A percentile compares a stretch with the other conserved stretches of the same genome.
These are phyloP conservation scores for Sclerotinia borealis DNA, from an alignment of 2,329 filamentous ascomycete species.

Conservation along the genomic window DNA sequence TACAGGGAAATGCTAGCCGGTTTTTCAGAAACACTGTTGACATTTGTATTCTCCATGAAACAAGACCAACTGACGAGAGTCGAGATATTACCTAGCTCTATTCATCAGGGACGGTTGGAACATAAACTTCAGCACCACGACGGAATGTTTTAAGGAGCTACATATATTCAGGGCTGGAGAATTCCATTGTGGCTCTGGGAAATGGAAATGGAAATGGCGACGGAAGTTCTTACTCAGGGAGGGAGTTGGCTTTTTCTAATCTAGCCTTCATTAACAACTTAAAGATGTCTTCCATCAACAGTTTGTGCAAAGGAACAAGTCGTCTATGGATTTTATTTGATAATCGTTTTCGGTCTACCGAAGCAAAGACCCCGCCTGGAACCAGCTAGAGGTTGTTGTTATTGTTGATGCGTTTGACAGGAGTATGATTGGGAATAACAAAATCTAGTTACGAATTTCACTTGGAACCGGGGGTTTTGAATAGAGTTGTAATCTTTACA, in stretches of 20 bases:
- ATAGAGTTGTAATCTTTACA: too few species aligned
- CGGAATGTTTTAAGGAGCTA: too few species aligned
- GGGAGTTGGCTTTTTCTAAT: too few species aligned
- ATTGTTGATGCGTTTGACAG: neutral
- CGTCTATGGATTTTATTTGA: too few species aligned
- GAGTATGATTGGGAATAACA: neutral
- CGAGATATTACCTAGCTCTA: neutral
- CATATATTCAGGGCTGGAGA: too few species aligned
- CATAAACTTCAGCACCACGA: too few species aligned
- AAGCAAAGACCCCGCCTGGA: neutral
- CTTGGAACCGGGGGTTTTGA: neutral
- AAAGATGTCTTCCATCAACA: too few species aligned
- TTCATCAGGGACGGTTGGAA: neutral
- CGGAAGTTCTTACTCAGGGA: too few species aligned
- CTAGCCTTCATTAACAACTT: too few species aligned
- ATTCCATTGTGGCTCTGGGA: neutral
- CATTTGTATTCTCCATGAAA: neutral
- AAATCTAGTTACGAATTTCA: neutral
- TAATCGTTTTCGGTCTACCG: neutral
- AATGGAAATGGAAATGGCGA: too few species aligned
- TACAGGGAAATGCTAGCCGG: neutral
- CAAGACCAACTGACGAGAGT: neutral
- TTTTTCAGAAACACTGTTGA: neutral
- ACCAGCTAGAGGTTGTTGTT: neutral
- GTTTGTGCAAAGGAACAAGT: too few species aligned